phyloP scores from a whole-genome alignment of 495 filamentous ascomycete genomes.

The Copromyces sp. region DNA sequence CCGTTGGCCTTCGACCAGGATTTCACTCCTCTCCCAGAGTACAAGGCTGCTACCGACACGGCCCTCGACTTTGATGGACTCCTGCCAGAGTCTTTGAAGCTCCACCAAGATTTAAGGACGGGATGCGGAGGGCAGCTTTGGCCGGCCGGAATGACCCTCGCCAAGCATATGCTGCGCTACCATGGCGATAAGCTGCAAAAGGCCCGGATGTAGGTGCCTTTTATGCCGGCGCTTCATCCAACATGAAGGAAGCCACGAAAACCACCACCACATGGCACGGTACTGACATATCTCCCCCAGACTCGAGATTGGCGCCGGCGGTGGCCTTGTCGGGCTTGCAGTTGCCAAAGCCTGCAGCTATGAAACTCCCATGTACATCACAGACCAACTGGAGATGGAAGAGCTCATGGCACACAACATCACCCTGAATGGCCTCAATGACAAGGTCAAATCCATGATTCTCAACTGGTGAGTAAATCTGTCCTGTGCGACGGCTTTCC shows the following conservation, averaged over 20 bases:
- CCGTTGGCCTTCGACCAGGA: conserved; percentile 51
- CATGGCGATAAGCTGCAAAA: conserved; percentile 48
- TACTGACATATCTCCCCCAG: conserved; percentile 33
- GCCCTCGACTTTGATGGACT: conserved; percentile 64
- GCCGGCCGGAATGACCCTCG: conserved; percentile 85
- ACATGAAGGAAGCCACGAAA: conserved; percentile 1
- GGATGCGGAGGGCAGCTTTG: conserved; percentile 90
- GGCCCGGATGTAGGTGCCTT: conserved; percentile 61
- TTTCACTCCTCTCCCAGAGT: conserved; percentile 53
- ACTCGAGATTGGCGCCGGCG: conserved; percentile 85
- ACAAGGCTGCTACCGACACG: conserved; percentile 54
- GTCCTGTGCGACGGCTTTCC: background rate
- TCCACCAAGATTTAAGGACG: conserved; percentile 74
- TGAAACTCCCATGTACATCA: conserved; percentile 53
- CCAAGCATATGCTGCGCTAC: conserved; percentile 69
- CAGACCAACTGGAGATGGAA: conserved; percentile 79
- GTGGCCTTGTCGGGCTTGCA: conserved; percentile 72
- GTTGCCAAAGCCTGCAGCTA: conserved; percentile 49
- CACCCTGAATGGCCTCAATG: conserved; percentile 58
- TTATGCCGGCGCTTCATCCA: background rate
- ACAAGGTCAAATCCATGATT: conserved; percentile 47
- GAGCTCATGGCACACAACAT: conserved; percentile 78
- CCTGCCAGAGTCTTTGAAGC: conserved; percentile 52
- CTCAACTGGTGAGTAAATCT: conserved; percentile 58
- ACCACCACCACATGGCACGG: background rate